Evolutionary conservation across 2,329 filamentous ascomycete genomes (phyloP), one percentile per base, ranked within the genome.

Genomic region (Penicillium sp.): DNA sequence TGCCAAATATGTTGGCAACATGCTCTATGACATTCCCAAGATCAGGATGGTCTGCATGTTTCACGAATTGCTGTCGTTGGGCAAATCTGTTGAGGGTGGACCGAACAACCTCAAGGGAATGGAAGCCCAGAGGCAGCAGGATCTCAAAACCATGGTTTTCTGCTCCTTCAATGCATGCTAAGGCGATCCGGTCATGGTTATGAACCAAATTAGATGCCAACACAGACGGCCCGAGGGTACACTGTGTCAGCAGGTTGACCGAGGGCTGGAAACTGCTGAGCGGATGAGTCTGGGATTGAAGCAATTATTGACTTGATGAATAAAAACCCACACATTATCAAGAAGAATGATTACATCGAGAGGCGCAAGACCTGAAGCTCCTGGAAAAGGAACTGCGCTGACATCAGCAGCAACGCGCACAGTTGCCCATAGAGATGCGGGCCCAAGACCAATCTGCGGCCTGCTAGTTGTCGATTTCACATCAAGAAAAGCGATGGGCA

Each of bases 331-430:
- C 75, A 70, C 59, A 39, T 66, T 71, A 55, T 77, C 73, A 36
- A 77, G 63, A 10, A 77, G 54, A 39, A 77, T 68, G 40, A 73
- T 65, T n/a, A 74, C 63, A 51, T 76, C 73, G 35, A 77, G 66
- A 7, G 71, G 69, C n/a, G 69, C 59, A 54, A 61, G 57, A 10
- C 24, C 61, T 4, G 64, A 67, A 46, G 54, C 50, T 19, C 50
- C 55, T 36, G 60, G 59, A 9, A 63, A 50, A 4, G 54, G 52
- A 24, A 65, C 67, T 14, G 68, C 69, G 27, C 56, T 61, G 40
- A 66, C 66, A 50, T 70, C 68, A 19, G 64, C 68, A 52, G 70
- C 67, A 10, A 77, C 60, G 44, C 62, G 31, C 53, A 69, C 62
- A 2, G 65, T 64, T 16, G 63, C 35, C 63, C 62, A 69, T 18